A percentile compares a stretch with the other conserved stretches of the same genome.
Conservation (phyloP, 1,284 basidiomycete genomes). For the Hemileia vastatrix region DNA sequence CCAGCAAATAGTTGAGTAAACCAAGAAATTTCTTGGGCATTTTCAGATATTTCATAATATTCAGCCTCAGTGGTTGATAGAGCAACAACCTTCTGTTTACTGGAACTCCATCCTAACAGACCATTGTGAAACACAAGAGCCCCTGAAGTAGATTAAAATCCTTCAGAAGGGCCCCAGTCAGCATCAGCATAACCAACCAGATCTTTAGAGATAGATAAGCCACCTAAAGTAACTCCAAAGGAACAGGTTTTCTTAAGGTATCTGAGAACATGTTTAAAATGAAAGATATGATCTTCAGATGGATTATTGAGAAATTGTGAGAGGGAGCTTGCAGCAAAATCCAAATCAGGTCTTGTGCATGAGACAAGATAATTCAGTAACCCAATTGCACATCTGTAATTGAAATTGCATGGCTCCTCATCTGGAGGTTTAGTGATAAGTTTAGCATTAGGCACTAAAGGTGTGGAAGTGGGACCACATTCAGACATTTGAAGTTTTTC, state of each 20-base stretch:
- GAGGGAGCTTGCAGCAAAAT: not conserved
- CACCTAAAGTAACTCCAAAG: not conserved
- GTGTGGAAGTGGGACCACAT: not conserved
- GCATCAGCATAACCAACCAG: no score
- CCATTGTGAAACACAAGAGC: no score
- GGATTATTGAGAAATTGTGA: not conserved
- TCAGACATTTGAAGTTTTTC: not conserved
- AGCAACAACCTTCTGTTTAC: not conserved
- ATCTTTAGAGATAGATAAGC: no score
- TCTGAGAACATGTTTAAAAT: not conserved
- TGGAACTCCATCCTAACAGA: not conserved
- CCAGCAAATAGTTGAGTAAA: not conserved
- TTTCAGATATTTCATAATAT: not conserved
- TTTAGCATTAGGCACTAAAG: not conserved
- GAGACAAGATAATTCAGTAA: slow-evolving; percentile 1
- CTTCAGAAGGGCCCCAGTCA: no score
- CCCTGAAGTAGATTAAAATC: no score
- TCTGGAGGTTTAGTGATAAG: not conserved
- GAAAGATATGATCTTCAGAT: not conserved
- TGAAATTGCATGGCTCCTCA: not conserved
- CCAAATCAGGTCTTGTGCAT: slow-evolving; percentile 11
- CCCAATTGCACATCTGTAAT: slow-evolving; percentile 1
- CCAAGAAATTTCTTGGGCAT: not conserved
- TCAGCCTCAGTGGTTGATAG: not conserved
- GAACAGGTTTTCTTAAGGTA: not conserved